Percentiles rank a stretch among this genome's conserved stretches.
phyloP scores from a whole-genome alignment of 768 basidiomycete genomes.

The Lactarius pseudohatsudake region DNA sequence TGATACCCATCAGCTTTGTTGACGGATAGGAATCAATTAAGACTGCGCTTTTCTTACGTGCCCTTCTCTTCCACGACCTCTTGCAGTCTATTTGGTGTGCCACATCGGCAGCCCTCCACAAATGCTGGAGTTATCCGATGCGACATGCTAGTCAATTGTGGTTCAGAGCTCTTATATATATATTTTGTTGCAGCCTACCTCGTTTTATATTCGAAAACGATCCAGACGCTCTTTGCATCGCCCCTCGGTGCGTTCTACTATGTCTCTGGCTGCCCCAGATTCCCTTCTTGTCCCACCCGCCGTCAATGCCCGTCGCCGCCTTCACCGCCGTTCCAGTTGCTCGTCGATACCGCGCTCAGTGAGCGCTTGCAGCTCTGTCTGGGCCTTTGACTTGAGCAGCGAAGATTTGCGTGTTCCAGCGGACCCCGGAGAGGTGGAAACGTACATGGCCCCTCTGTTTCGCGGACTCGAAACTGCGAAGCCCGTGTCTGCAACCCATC shows the following conservation, averaged over 20 bases:
- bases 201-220: background rate
- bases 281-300: constrained; percentile 1
- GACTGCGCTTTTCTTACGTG: background rate
- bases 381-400: constrained; percentile 1
- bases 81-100: background rate
- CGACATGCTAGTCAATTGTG: constrained; percentile 4
- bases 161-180: constrained; percentile 11
- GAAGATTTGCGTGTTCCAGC: background rate
- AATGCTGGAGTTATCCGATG: background rate
- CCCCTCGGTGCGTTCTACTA: background rate
- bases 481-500: background rate
- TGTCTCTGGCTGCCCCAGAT: constrained; percentile 3
- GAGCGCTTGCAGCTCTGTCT: constrained; percentile 6
- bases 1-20: background rate
- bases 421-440: background rate
- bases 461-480: background rate
- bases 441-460: constrained; percentile 17
- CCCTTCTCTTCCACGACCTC: background rate
- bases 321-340: constrained; percentile 24
- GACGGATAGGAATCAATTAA: background rate
- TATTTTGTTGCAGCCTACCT: background rate
- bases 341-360: constrained; percentile 25
- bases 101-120: background rate
- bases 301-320: background rate
- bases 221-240: background rate